phyloP scores from a whole-genome alignment of 352 stramenopile genomes.

The Pythium scleroteichum region DNA sequence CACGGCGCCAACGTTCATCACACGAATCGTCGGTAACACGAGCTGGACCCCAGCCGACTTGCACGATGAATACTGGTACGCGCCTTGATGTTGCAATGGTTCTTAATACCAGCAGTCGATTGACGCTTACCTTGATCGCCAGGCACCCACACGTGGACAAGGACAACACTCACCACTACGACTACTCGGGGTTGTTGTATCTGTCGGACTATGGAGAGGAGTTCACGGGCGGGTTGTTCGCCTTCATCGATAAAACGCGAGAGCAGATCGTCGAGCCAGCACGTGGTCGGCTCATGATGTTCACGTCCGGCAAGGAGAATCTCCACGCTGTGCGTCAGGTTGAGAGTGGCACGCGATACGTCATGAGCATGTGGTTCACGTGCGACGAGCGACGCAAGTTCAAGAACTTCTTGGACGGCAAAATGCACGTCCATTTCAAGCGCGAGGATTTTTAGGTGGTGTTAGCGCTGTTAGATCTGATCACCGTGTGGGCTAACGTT shows the following conservation, averaged over 20 bases:
- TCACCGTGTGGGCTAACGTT: constrained; percentile 43
- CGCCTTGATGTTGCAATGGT: constrained; percentile 6
- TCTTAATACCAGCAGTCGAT: too few relatives aligned
- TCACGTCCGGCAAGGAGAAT: constrained; percentile 90
- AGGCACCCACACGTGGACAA: constrained; percentile 92
- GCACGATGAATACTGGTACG: constrained; percentile 91
- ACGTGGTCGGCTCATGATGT: constrained; percentile 85
- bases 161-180: constrained; percentile 93
- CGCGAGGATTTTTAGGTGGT: constrained; percentile 33
- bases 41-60: constrained; percentile 77
- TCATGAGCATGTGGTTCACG: constrained; percentile 94
- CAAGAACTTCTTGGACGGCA: constrained; percentile 90
- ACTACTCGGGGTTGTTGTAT: constrained; percentile 92
- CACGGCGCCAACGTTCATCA: constrained; percentile 93
- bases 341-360: constrained; percentile 77
- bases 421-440: constrained; percentile 78
- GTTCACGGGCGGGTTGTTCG: constrained; percentile 89
- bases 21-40: constrained; percentile 82
- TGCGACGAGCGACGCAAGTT: constrained; percentile 86
- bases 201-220: constrained; percentile 79
- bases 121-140: background rate
- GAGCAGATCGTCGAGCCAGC: constrained; percentile 77
- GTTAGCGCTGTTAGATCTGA: constrained; percentile 15
- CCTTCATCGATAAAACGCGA: constrained; percentile 80
- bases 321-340: constrained; percentile 80